Conservation (phyloP, 2,329 filamentous ascomycete species). For the Penicillium aurantiogriseum region DNA sequence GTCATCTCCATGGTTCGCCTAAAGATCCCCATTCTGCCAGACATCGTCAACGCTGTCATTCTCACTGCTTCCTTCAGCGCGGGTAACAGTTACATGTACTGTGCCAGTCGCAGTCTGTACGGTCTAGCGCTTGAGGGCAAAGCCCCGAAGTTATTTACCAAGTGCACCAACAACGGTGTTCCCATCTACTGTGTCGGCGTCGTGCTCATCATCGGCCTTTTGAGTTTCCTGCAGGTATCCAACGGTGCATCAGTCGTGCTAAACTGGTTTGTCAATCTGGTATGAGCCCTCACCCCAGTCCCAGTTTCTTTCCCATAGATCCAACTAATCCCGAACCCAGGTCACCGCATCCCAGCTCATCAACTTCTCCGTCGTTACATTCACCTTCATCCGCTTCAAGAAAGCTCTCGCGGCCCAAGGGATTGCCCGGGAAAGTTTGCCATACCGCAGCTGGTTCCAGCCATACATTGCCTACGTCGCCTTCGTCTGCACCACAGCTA, state of each 20-base stretch:
- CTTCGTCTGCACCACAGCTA: conserved; percentile 62
- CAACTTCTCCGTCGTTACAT: conserved; percentile 67
- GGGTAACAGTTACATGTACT: conserved; percentile 68
- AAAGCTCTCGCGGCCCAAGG: conserved; percentile 68
- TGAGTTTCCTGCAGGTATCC: conserved; percentile 73
- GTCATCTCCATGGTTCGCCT: conserved; percentile 65
- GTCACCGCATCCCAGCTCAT: conserved; percentile 73
- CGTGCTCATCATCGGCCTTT: conserved; percentile 65
- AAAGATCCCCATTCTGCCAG: conserved; percentile 61
- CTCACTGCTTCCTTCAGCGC: conserved; percentile 67
- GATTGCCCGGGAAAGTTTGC: conserved; percentile 64
- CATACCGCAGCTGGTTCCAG: conserved; percentile 67
- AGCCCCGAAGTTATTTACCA: conserved; percentile 65
- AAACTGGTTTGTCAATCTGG: conserved; percentile 68
- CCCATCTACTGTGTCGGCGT: conserved; percentile 70
- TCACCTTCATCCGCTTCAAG: conserved; percentile 70
- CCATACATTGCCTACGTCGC: conserved; percentile 71
- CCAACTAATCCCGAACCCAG: conserved; percentile 20
- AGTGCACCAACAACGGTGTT: conserved; percentile 64
- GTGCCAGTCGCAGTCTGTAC: conserved; percentile 66
- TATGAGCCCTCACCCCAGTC: conserved; percentile 21
- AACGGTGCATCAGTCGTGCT: conserved; percentile 65
- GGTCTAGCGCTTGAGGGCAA: conserved; percentile 68
- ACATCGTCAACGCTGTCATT: conserved; percentile 72
- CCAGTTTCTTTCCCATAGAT: background rate